A percentile compares a stretch with the other conserved stretches of the same genome.
These are phyloP conservation scores for Stemphylium beticola DNA, from an alignment of 2,329 filamentous ascomycete species.

Conservation along the genomic window DNA sequence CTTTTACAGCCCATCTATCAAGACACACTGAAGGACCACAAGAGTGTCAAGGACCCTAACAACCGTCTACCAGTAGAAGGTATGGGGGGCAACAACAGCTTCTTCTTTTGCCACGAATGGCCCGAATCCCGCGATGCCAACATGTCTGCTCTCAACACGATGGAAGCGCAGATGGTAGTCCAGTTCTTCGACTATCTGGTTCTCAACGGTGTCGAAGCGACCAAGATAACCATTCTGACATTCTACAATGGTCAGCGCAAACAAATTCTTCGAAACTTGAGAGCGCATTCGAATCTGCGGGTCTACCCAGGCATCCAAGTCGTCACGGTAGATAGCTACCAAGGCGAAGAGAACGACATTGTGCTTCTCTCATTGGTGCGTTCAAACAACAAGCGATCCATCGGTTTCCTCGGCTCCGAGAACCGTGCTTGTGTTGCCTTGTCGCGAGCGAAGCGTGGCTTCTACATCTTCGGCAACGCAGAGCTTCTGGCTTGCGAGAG, in stretches of 20 bases:
- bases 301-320: conserved; percentile 59
- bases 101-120: conserved; percentile 70
- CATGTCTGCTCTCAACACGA: conserved; percentile 70
- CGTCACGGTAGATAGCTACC: conserved; percentile 85
- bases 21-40: conserved; percentile 62
- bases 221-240: conserved; percentile 78
- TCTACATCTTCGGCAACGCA: conserved; percentile 85
- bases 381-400: conserved; percentile 62
- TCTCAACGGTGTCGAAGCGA: conserved; percentile 65
- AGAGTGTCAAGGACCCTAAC: conserved; percentile 54
- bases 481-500: conserved; percentile 57
- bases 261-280: conserved; percentile 61
- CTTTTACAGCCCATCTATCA: conserved; percentile 68
- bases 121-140: conserved; percentile 68
- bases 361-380: conserved; percentile 81
- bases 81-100: conserved; percentile 66
- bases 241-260: conserved; percentile 88
- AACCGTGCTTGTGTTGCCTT: conserved; percentile 69
- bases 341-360: conserved; percentile 84
- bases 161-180: conserved; percentile 78
- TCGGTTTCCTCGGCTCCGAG: conserved; percentile 76
- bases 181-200: conserved; percentile 75
- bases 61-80: conserved; percentile 63
- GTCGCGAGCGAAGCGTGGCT: conserved; percentile 74
- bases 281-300: conserved; percentile 51